A percentile compares a stretch with the other conserved stretches of the same genome.
phyloP scores from a whole-genome alignment of 495 filamentous ascomycete species.

The Aspergillus bridgeri region DNA sequence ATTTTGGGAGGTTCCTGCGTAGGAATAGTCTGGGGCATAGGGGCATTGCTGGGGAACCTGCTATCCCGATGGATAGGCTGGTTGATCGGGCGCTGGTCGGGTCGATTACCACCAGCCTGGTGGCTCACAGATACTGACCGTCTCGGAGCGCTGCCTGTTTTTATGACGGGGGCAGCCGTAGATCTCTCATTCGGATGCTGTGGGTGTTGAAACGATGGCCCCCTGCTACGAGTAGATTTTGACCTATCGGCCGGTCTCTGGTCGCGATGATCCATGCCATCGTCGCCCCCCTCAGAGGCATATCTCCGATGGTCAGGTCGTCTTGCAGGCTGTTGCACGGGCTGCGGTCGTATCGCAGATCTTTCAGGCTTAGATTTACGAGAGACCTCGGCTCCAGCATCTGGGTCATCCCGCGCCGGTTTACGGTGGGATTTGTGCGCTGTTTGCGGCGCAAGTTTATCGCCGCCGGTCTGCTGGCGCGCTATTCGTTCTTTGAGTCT shows the following conservation, averaged over 20 bases:
- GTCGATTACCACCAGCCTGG: conserved; percentile 7
- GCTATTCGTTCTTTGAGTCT: conserved; percentile 49
- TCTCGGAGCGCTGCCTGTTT: conserved; percentile 25
- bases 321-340: conserved; percentile 3
- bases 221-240: conserved; percentile 18
- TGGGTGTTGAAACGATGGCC: conserved; percentile 17
- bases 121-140: conserved; percentile 32
- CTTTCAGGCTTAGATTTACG: not conserved
- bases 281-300: conserved; percentile 6
- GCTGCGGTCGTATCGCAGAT: not conserved
- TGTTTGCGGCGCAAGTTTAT: conserved; percentile 16
- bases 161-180: conserved; percentile 11
- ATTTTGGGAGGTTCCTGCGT: not conserved
- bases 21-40: not conserved
- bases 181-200: conserved; percentile 19
- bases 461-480: conserved; percentile 27
- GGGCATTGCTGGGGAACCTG: not conserved
- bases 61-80: conserved; percentile 9
- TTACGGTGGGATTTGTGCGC: conserved; percentile 3
- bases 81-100: conserved; percentile 17
- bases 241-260: conserved; percentile 1
- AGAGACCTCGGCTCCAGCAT: not conserved
- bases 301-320: conserved; percentile 2
- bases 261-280: not conserved
- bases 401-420: not conserved